A percentile compares a stretch with the other conserved stretches of the same genome.
phyloP scores from a whole-genome alignment of 371 early-diverging fungal species.

The Choanephora cucurbitarum region DNA sequence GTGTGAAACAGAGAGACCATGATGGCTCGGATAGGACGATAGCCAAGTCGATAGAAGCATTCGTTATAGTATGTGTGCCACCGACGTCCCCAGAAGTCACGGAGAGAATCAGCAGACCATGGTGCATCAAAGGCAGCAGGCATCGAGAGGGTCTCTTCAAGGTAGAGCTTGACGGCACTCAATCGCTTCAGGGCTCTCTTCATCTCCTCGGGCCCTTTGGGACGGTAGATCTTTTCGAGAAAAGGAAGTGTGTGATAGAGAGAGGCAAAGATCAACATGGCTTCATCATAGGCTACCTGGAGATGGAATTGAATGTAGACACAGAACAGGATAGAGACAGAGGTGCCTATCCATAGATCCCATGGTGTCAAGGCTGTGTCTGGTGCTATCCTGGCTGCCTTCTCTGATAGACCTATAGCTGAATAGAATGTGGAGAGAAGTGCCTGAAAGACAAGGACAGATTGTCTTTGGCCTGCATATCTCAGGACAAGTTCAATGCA shows the following conservation, averaged over 20 bases:
- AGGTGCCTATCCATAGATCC: conserved; percentile 18
- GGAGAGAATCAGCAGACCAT: conserved; percentile 36
- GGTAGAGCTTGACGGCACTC: conserved; percentile 25
- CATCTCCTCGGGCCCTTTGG: conserved; percentile 14
- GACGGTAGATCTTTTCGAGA: conserved; percentile 17
- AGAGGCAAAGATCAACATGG: conserved; percentile 16
- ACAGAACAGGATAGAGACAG: conserved; percentile 28
- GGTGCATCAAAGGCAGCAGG: conserved; percentile 37
- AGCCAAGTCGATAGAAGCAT: conserved; percentile 40
- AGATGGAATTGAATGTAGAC: conserved; percentile 41
- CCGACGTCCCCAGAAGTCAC: conserved; percentile 44
- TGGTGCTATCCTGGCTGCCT: conserved; percentile 5
- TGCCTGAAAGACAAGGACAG: conserved; percentile 21
- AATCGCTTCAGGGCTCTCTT: conserved; percentile 19
- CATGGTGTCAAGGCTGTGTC: conserved; percentile 2
- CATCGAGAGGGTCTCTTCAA: conserved; percentile 36
- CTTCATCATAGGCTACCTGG: conserved; percentile 33
- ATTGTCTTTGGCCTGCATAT: conserved; percentile 7
- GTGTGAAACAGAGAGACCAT: conserved; percentile 14
- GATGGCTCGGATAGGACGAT: conserved; percentile 26
- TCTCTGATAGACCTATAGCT: conserved; percentile 5
- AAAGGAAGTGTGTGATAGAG: conserved; percentile 25
- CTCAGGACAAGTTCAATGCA: too few species aligned
- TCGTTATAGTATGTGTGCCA: conserved; percentile 49
- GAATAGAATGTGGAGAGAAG: conserved; percentile 8